Evolutionary conservation across 2,329 filamentous ascomycete genomes (phyloP).

Genomic region (Claviceps sp.): DNA sequence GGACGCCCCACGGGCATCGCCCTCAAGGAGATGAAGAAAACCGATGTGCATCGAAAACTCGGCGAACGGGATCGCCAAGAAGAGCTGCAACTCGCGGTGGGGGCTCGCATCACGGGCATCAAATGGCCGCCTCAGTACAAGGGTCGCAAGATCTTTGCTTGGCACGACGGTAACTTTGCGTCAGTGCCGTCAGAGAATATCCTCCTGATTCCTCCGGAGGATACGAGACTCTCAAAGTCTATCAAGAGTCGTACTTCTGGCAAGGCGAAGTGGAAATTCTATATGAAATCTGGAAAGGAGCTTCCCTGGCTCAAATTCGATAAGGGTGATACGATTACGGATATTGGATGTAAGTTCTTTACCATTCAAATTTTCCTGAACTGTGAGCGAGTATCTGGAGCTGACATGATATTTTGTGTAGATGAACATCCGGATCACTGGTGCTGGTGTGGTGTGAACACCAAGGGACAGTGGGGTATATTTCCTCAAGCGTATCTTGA

Average conservation of each 20-base stretch:
- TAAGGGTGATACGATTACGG: slow-evolving; percentile 54
- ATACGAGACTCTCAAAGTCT: slow-evolving; percentile 30
- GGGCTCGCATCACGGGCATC: slow-evolving; percentile 36
- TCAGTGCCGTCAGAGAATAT: slow-evolving; percentile 36
- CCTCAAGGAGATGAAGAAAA: slow-evolving; percentile 31
- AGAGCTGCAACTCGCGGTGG: slow-evolving; percentile 32
- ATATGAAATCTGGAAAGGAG: slow-evolving; percentile 28
- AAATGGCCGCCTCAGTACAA: slow-evolving; percentile 36
- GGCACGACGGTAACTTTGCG: slow-evolving; percentile 39
- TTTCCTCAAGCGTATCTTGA: slow-evolving; percentile 39
- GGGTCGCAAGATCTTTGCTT: slow-evolving; percentile 42
- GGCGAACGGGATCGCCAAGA: slow-evolving; percentile 25
- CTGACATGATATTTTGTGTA: slow-evolving; percentile 10
- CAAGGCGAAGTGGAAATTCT: slow-evolving; percentile 40
- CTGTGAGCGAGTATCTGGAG: background rate
- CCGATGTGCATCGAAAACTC: slow-evolving; percentile 30
- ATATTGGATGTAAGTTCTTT: slow-evolving; percentile 40
- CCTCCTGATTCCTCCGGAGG: slow-evolving; percentile 32
- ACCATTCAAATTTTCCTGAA: background rate
- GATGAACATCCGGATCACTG: slow-evolving; percentile 36
- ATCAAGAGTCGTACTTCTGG: slow-evolving; percentile 33
- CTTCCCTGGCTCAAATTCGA: slow-evolving; percentile 45
- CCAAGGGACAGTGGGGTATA: slow-evolving; percentile 38
- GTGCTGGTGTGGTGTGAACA: slow-evolving; percentile 42
- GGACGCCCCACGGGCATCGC: slow-evolving; percentile 32